These are phyloP conservation scores for Capronia coronata DNA, from an alignment of 2,329 filamentous ascomycete genomes.

Conservation along the genomic window DNA sequence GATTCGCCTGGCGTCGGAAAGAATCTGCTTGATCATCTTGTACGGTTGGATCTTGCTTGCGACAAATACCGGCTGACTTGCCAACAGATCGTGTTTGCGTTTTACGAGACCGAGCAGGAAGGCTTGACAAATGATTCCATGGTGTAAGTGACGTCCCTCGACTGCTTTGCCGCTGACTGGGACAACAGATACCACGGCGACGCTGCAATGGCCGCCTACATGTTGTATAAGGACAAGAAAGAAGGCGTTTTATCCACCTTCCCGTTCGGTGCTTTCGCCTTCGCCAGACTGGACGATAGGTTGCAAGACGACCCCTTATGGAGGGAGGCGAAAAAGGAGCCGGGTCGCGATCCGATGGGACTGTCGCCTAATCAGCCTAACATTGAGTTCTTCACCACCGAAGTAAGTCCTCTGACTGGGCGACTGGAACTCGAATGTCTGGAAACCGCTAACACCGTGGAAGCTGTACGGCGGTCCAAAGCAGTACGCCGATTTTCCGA, in stretches of 20 bases:
- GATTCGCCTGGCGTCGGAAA: constrained; percentile 49
- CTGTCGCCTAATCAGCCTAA: constrained; percentile 53
- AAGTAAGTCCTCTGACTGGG: constrained; percentile 42
- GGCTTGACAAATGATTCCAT: constrained; percentile 52
- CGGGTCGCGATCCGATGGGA: constrained; percentile 58
- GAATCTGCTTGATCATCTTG: constrained; percentile 49
- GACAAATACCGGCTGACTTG: constrained; percentile 15
- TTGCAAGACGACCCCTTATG: constrained; percentile 51
- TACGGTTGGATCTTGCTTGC: constrained; percentile 30
- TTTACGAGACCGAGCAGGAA: constrained; percentile 51
- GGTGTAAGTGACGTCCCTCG: constrained; percentile 29
- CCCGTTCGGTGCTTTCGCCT: constrained; percentile 58
- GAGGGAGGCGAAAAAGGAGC: constrained; percentile 42
- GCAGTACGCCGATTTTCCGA: constrained; percentile 50
- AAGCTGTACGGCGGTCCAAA: constrained; percentile 42
- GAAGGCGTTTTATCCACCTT: constrained; percentile 54
- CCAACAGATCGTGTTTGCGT: constrained; percentile 50
- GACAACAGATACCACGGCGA: constrained; percentile 45
- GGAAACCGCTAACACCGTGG: constrained; percentile 6
- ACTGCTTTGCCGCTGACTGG: neutral
- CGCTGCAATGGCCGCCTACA: constrained; percentile 46
- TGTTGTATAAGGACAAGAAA: constrained; percentile 54
- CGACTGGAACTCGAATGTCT: neutral
- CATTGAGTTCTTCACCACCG: constrained; percentile 57
- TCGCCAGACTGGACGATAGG: constrained; percentile 55